A percentile compares a stretch with the other conserved stretches of the same genome.
Evolutionary conservation across 257 asterid species (phyloP).

Genomic region (Thymus mandschuricus): DNA sequence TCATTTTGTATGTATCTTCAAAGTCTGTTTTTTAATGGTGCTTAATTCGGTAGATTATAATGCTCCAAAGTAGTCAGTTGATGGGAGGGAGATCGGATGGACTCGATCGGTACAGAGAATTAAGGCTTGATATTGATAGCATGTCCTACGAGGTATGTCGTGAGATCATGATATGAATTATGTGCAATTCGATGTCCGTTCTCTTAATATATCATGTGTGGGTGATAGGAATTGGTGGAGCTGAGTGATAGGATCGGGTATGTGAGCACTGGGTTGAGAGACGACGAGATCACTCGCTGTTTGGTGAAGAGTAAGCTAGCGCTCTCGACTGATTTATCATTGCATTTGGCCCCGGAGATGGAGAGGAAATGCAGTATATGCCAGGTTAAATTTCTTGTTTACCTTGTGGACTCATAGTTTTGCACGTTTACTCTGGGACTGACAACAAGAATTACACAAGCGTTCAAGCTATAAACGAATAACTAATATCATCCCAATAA

Average conservation of each 20-base stretch:
- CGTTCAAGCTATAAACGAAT: too few species aligned
- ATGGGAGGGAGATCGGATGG: slow-evolving; percentile 64
- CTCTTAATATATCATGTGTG: neutral
- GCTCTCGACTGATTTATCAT: slow-evolving; percentile 31
- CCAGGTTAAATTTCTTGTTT: slow-evolving; percentile 54
- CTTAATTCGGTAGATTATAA: slow-evolving; percentile 57
- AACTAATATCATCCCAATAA: too few species aligned
- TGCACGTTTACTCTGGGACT: too few species aligned
- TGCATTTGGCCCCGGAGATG: slow-evolving; percentile 41
- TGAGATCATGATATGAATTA: neutral
- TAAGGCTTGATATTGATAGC: slow-evolving; percentile 77
- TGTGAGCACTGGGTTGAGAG: slow-evolving; percentile 81
- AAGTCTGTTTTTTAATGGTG: slow-evolving; percentile 3
- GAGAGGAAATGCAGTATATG: slow-evolving; percentile 83
- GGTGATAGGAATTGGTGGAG: slow-evolving; percentile 77
- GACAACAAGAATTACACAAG: too few species aligned
- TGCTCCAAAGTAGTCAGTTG: slow-evolving; percentile 64
- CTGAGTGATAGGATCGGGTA: slow-evolving; percentile 86
- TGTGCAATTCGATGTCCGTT: neutral
- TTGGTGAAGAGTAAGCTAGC: slow-evolving; percentile 56
- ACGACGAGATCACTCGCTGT: slow-evolving; percentile 65
- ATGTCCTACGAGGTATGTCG: slow-evolving; percentile 83
- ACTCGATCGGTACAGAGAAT: slow-evolving; percentile 59
- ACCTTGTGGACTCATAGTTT: neutral
- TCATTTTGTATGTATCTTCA: neutral